These are phyloP conservation scores for Crithidia brevicula DNA, from an alignment of 208 protist genomes.

Conservation along the genomic window DNA sequence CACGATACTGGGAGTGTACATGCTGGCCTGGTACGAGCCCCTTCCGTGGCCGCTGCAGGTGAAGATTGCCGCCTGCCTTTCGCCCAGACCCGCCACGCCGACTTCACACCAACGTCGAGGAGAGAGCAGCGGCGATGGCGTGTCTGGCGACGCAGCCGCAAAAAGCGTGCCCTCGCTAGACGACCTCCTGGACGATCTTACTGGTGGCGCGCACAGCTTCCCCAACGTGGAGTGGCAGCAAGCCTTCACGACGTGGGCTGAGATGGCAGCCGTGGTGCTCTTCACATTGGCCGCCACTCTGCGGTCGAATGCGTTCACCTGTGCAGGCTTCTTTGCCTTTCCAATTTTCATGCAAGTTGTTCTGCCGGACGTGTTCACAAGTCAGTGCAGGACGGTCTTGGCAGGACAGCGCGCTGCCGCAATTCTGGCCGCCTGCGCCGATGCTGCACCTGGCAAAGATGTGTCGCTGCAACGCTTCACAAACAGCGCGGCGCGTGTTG, in stretches of 20 bases:
- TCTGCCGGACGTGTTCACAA: slow-evolving; percentile 18
- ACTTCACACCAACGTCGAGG: neutral
- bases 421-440: slow-evolving; percentile 22
- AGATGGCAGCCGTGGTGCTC: slow-evolving; percentile 44
- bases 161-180: neutral
- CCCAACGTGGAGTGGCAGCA: slow-evolving; percentile 25
- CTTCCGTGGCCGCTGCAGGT: slow-evolving; percentile 26
- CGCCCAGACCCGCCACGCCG: neutral
- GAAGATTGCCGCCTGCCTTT: slow-evolving; percentile 7
- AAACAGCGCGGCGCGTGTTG: neutral
- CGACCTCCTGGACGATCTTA: slow-evolving; percentile 3
- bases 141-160: neutral
- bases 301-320: slow-evolving; percentile 73
- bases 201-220: neutral
- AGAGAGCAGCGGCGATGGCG: neutral
- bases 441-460: neutral
- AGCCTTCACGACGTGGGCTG: slow-evolving; percentile 6
- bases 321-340: slow-evolving; percentile 66
- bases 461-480: neutral
- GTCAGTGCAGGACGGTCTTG: slow-evolving; percentile 21
- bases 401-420: slow-evolving; percentile 35
- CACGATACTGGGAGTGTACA: slow-evolving; percentile 67
- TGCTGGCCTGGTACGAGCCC: slow-evolving; percentile 38
- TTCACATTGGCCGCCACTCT: slow-evolving; percentile 55
- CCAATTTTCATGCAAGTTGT: slow-evolving; percentile 53